phyloP scores from a whole-genome alignment of 1,139 yeast genomes.

The Debaryomycetaceae sp. region DNA sequence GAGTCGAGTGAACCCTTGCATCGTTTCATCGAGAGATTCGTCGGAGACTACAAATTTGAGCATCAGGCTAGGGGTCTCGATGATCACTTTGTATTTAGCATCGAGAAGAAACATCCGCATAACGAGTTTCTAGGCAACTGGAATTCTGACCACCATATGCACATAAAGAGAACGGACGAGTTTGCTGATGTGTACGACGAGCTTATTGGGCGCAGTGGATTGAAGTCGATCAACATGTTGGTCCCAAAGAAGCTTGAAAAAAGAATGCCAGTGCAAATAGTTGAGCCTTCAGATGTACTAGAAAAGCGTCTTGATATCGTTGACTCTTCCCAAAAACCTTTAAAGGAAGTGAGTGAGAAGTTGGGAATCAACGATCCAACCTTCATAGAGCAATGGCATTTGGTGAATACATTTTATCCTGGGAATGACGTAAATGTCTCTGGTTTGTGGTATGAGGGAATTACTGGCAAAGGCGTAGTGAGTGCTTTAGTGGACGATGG shows the following conservation, averaged over 20 bases:
- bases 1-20: conserved; percentile 22
- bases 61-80: conserved; percentile 58
- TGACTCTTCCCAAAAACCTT: conserved; percentile 47
- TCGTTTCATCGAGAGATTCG: conserved; percentile 31
- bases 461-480: conserved; percentile 78
- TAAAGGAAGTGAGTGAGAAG: conserved; percentile 44
- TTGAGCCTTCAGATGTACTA: conserved; percentile 10
- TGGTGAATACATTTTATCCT: conserved; percentile 64
- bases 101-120: conserved; percentile 34
- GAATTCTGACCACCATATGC: conserved; percentile 25
- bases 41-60: conserved; percentile 43
- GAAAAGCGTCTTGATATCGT: conserved; percentile 15
- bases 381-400: conserved; percentile 86
- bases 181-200: conserved; percentile 24
- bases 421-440: conserved; percentile 87
- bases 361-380: conserved; percentile 76
- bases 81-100: conserved; percentile 61
- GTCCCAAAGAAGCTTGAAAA: conserved; percentile 45
- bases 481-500: conserved; percentile 96
- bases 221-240: conserved; percentile 49
- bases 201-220: conserved; percentile 20
- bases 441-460: conserved; percentile 79
- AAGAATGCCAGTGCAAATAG: conserved; percentile 39
- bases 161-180: conserved; percentile 26
- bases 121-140: conserved; percentile 35